Conservation (phyloP, 2,329 filamentous ascomycete genomes). For the Fusarium sp. region DNA sequence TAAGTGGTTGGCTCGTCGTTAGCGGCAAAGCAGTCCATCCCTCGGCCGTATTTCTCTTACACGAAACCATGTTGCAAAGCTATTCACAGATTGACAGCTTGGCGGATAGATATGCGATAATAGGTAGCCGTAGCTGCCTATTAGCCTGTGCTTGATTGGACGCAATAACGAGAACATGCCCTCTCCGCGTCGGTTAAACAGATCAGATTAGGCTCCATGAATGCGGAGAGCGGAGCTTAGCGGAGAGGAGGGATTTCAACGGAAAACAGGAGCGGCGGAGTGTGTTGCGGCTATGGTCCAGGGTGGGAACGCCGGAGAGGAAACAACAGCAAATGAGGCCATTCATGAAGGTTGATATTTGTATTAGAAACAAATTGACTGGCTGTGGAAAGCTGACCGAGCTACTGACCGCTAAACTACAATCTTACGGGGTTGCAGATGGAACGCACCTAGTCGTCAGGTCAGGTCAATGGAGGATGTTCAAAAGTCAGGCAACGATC, state of each 20-base stretch:
- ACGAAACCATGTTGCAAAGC: constrained; percentile 49
- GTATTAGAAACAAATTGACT: constrained; percentile 16
- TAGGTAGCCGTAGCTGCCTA: constrained; percentile 6
- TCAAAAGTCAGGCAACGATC: constrained; percentile 33
- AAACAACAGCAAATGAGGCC: constrained; percentile 18
- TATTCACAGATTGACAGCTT: constrained; percentile 37
- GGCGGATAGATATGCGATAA: constrained; percentile 38
- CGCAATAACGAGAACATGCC: constrained; percentile 1
- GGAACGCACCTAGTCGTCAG: constrained; percentile 5
- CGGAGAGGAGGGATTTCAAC: constrained; percentile 13
- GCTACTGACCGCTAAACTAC: constrained; percentile 16
- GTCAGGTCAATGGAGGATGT: constrained; percentile 17
- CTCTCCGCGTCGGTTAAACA: constrained; percentile 36
- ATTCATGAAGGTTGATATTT: constrained; percentile 15
- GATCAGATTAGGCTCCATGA: constrained; percentile 27
- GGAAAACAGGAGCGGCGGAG: constrained; percentile 20
- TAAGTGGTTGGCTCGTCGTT: constrained; percentile 37
- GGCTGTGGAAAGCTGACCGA: neutral
- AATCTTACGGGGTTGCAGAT: constrained; percentile 11
- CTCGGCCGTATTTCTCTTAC: constrained; percentile 48
- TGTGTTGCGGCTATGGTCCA: neutral
- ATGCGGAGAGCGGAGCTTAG: constrained; percentile 34
- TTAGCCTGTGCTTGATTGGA: constrained; percentile 38
- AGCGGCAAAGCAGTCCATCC: constrained; percentile 34
- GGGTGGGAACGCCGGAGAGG: neutral